Conservation (phyloP, 495 filamentous ascomycete genomes). For the Penicillium pancosmium region DNA sequence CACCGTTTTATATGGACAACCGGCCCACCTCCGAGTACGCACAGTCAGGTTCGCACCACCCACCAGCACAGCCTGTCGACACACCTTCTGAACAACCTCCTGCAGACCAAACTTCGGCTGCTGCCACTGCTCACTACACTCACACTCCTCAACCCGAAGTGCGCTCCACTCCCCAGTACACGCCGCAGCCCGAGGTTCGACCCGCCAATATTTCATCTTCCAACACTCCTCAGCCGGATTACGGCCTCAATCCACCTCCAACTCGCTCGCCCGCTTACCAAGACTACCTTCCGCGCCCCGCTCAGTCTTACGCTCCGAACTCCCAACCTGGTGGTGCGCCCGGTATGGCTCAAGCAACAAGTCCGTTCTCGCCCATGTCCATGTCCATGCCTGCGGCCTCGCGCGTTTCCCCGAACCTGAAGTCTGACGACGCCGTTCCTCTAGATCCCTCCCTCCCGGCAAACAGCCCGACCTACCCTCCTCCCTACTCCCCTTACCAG, state of each 20-base stretch:
- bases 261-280: slow-evolving; percentile 79
- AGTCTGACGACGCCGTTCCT: slow-evolving; percentile 95
- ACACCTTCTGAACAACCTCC: slow-evolving; percentile 76
- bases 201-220: slow-evolving; percentile 64
- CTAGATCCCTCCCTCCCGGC: slow-evolving; percentile 98
- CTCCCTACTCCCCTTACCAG: slow-evolving; percentile 84
- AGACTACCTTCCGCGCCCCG: slow-evolving; percentile 67
- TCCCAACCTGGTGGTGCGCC: slow-evolving; percentile 74
- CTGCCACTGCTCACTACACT: slow-evolving; percentile 50
- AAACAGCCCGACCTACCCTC: slow-evolving; percentile 87
- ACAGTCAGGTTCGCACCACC: slow-evolving; percentile 98
- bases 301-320: slow-evolving; percentile 69
- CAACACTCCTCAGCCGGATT: slow-evolving; percentile 86
- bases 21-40: slow-evolving; percentile 89
- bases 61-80: slow-evolving; percentile 64
- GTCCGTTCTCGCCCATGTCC: slow-evolving; percentile 85
- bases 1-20: slow-evolving; percentile 68
- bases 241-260: slow-evolving; percentile 72
- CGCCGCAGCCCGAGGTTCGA: slow-evolving; percentile 76
- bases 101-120: slow-evolving; percentile 88
- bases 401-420: slow-evolving; percentile 67
- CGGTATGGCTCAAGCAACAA: slow-evolving; percentile 97
- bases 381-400: slow-evolving; percentile 71
- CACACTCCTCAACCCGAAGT: slow-evolving; percentile 52
- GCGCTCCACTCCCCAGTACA: slow-evolving; percentile 53